These are phyloP conservation scores for Croton setiger DNA, from an alignment of 441 rosid species.

Conservation along the genomic window DNA sequence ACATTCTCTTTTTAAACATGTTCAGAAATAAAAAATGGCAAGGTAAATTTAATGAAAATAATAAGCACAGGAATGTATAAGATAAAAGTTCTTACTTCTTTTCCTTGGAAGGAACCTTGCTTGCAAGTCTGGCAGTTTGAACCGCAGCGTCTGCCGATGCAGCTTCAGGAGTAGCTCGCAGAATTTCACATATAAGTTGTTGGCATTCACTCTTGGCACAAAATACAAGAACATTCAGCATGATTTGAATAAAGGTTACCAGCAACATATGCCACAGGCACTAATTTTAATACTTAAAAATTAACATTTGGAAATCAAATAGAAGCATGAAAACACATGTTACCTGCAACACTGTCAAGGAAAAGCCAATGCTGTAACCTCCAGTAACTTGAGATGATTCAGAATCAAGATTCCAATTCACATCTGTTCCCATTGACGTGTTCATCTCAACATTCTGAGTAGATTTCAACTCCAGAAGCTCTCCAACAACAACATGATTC, in stretches of 20 bases:
- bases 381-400: slow-evolving; percentile 89
- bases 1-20: neutral
- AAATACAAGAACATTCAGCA: slow-evolving; percentile 16
- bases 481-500: slow-evolving; percentile 93
- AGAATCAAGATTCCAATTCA: slow-evolving; percentile 68
- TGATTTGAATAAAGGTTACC: neutral
- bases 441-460: slow-evolving; percentile 52
- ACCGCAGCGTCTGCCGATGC: slow-evolving; percentile 97
- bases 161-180: slow-evolving; percentile 99
- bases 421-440: slow-evolving; percentile 59
- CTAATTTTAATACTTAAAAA: neutral
- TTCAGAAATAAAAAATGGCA: neutral
- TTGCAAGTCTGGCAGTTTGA: slow-evolving; percentile 96
- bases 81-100: slow-evolving; percentile 54
- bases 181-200: slow-evolving; percentile 97
- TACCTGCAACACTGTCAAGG: slow-evolving; percentile 97
- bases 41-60: slow-evolving; percentile 4
- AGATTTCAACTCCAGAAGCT: slow-evolving; percentile 81
- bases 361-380: slow-evolving; percentile 90
- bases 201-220: slow-evolving; percentile 92
- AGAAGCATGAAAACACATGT: slow-evolving; percentile 11
- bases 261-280: neutral
- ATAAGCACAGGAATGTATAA: neutral
- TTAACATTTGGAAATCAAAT: neutral
- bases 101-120: slow-evolving; percentile 68